Evolutionary conservation across 441 rosid genomes (phyloP).

Genomic region (Adansonia grandidieri): DNA sequence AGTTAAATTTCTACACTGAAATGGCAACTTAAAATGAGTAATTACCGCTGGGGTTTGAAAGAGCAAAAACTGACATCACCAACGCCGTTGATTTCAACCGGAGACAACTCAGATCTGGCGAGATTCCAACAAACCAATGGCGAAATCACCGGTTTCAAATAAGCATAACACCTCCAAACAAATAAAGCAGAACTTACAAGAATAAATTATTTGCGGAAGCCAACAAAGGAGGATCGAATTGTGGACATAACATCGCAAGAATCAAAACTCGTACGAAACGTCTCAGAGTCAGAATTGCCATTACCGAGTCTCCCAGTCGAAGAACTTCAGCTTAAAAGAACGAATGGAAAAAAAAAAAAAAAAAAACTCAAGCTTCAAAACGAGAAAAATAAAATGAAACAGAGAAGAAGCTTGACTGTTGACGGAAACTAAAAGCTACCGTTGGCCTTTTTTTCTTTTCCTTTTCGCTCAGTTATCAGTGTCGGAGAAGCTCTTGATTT

Average conservation of each 20-base stretch:
- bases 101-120: conserved; percentile 52
- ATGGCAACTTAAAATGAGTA: not conserved
- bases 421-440: conserved; percentile 41
- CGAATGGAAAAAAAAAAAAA: not conserved
- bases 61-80: conserved; percentile 61
- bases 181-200: conserved; percentile 39
- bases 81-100: conserved; percentile 37
- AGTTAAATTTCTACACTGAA: conserved; percentile 11
- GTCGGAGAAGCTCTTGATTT: conserved; percentile 39
- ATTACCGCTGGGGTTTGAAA: conserved; percentile 41
- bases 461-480: conserved; percentile 41
- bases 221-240: conserved; percentile 42
- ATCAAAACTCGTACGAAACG: conserved; percentile 39
- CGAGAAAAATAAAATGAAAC: not conserved
- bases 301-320: conserved; percentile 33
- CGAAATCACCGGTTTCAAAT: conserved; percentile 39
- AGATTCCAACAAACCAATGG: conserved; percentile 41
- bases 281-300: conserved; percentile 45
- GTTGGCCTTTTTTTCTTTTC: conserved; percentile 30
- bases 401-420: conserved; percentile 33
- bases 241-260: conserved; percentile 29
- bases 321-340: conserved; percentile 24
- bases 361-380: not conserved
- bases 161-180: conserved; percentile 27
- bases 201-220: conserved; percentile 28